phyloP scores from a whole-genome alignment of 2,329 filamentous ascomycete genomes.

The Penicillium thymicola region DNA sequence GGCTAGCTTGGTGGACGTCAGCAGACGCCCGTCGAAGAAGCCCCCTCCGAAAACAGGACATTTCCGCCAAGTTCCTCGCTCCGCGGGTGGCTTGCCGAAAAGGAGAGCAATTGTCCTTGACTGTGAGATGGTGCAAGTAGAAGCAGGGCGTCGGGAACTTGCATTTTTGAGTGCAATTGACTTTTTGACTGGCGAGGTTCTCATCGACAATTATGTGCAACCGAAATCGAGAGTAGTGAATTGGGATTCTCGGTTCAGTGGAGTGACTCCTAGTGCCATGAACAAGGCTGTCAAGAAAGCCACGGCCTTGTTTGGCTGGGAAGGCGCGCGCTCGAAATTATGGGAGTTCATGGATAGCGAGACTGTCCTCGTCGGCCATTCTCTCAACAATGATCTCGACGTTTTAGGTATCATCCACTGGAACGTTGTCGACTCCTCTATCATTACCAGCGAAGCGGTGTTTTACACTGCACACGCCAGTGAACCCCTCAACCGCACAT shows the following conservation, averaged over 20 bases:
- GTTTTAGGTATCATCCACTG: constrained; percentile 45
- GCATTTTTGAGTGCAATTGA: constrained; percentile 45
- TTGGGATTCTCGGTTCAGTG: constrained; percentile 42
- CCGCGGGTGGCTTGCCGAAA: neutral
- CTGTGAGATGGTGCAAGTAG: constrained; percentile 49
- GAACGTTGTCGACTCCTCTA: constrained; percentile 46
- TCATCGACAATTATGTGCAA: constrained; percentile 45
- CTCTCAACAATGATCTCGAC: constrained; percentile 46
- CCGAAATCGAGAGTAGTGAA: constrained; percentile 35
- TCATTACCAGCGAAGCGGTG: constrained; percentile 39
- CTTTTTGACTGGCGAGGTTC: constrained; percentile 46
- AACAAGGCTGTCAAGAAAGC: constrained; percentile 28
- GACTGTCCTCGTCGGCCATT: constrained; percentile 51
- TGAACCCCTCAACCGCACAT: constrained; percentile 17
- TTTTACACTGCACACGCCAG: constrained; percentile 6
- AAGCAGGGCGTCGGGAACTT: constrained; percentile 27
- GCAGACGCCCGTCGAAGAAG: constrained; percentile 1
- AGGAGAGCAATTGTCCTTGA: constrained; percentile 44
- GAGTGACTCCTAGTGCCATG: constrained; percentile 37
- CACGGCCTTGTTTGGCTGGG: constrained; percentile 41
- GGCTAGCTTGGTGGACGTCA: neutral
- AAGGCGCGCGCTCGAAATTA: constrained; percentile 42
- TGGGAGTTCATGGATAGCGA: constrained; percentile 42
- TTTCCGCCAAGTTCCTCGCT: constrained; percentile 3
- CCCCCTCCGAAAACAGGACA: neutral